phyloP scores from a whole-genome alignment of 78 protist species.

The Reticulomyxa filosa region DNA sequence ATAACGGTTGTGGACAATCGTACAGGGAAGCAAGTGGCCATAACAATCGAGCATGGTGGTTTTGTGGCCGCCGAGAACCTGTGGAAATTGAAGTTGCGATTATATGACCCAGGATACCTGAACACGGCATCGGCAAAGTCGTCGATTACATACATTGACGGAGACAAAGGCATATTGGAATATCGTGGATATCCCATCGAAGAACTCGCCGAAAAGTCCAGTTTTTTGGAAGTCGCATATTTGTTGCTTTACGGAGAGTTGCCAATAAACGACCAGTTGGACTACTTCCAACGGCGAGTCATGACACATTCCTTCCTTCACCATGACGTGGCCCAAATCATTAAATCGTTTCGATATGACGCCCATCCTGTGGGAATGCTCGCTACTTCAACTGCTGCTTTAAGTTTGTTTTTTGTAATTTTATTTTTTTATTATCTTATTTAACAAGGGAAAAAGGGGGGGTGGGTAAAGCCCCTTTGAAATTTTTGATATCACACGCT shows the following conservation, averaged over 20 bases:
- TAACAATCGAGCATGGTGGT: neutral
- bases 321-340: constrained; percentile 26
- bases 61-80: neutral
- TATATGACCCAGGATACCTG: constrained; percentile 14
- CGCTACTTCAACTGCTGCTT: too few relatives aligned
- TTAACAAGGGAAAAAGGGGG: too few relatives aligned
- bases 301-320: constrained; percentile 37
- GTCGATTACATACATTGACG: constrained; percentile 4
- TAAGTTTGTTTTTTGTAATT: too few relatives aligned
- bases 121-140: constrained; percentile 15
- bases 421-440: too few relatives aligned
- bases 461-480: too few relatives aligned
- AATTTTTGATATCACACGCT: too few relatives aligned
- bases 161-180: neutral
- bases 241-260: constrained; percentile 4
- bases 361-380: constrained; percentile 69
- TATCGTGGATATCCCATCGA: neutral
- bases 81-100: neutral
- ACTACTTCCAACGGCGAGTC: constrained; percentile 4
- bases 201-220: neutral
- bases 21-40: neutral
- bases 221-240: neutral
- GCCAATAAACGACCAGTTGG: neutral
- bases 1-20: constrained; percentile 2
- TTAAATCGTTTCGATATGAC: constrained; percentile 41